Evolutionary conservation across 2,329 filamentous ascomycete genomes (phyloP).

Genomic region (Seiridium cupressi): DNA sequence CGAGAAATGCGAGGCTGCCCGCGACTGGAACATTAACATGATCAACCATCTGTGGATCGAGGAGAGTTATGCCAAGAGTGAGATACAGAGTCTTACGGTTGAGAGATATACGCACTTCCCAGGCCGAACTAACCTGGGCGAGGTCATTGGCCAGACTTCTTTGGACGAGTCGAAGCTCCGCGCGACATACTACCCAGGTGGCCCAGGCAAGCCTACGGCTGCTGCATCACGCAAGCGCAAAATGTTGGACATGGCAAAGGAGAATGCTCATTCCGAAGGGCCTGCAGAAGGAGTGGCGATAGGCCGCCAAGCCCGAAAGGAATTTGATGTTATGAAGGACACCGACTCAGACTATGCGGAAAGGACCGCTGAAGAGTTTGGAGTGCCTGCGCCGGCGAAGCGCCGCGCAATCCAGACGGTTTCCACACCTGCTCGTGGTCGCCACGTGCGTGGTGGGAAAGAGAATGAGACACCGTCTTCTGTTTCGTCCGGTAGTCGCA

Average conservation of each 20-base stretch:
- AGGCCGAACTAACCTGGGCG: slow-evolving; percentile 82
- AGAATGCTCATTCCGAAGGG: slow-evolving; percentile 46
- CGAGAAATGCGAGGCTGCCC: slow-evolving; percentile 89
- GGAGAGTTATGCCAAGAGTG: slow-evolving; percentile 91
- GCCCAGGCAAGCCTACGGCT: slow-evolving; percentile 41
- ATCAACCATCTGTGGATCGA: slow-evolving; percentile 97
- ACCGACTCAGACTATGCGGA: slow-evolving; percentile 33
- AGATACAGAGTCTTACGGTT: slow-evolving; percentile 69
- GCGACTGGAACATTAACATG: slow-evolving; percentile 87
- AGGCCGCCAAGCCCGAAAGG: slow-evolving; percentile 36
- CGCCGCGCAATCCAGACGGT: slow-evolving; percentile 30
- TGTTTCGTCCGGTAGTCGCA: slow-evolving; percentile 69
- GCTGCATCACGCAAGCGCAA: slow-evolving; percentile 47
- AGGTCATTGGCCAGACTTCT: slow-evolving; percentile 86
- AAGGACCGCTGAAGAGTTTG: slow-evolving; percentile 29
- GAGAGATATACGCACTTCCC: slow-evolving; percentile 85
- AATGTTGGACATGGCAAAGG: slow-evolving; percentile 47
- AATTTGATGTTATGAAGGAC: slow-evolving; percentile 44
- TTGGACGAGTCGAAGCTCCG: slow-evolving; percentile 64
- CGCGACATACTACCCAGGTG: slow-evolving; percentile 68
- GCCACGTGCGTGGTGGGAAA: slow-evolving; percentile 60
- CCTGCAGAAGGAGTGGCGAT: slow-evolving; percentile 47
- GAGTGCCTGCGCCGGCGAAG: slow-evolving; percentile 26
- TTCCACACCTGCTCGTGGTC: slow-evolving; percentile 51
- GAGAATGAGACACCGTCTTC: slow-evolving; percentile 80